A percentile compares a stretch with the other conserved stretches of the same genome.
Evolutionary conservation across 1,139 yeast species (phyloP).

Genomic region (Hemisphaericaspora xylofermentans): DNA sequence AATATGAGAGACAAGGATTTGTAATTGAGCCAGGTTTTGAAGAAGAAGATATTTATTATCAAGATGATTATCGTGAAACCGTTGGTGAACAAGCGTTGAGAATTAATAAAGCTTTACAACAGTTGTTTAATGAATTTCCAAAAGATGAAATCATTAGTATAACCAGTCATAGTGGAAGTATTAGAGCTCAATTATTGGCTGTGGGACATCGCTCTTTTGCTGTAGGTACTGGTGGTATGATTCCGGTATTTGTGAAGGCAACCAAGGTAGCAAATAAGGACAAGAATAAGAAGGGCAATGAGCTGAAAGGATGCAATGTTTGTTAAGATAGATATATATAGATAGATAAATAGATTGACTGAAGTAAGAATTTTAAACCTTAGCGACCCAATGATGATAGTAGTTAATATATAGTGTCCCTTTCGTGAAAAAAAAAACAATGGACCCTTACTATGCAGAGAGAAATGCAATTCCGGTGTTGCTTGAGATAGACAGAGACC

Average conservation of each 20-base stretch:
- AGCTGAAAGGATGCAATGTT: neutral
- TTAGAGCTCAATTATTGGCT: slow-evolving; percentile 40
- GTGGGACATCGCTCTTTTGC: slow-evolving; percentile 43
- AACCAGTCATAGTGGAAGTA: slow-evolving; percentile 43
- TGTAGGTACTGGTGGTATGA: slow-evolving; percentile 47
- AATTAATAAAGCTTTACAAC: slow-evolving; percentile 36
- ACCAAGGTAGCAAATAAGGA: slow-evolving; percentile 12
- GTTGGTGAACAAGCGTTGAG: slow-evolving; percentile 43
- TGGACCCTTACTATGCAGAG: no score
- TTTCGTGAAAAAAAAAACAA: no score
- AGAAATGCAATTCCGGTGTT: no score
- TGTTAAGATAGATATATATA: neutral
- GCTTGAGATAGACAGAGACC: no score
- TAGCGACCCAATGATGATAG: no score
- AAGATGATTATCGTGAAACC: slow-evolving; percentile 39
- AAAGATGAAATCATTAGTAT: slow-evolving; percentile 27
- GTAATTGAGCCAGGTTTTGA: slow-evolving; percentile 38
- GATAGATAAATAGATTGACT: neutral
- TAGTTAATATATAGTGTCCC: no score
- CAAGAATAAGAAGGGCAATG: neutral
- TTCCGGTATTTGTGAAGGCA: slow-evolving; percentile 44
- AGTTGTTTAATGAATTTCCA: slow-evolving; percentile 25
- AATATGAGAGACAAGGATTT: slow-evolving; percentile 32
- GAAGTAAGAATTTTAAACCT: no score
- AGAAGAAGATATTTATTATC: slow-evolving; percentile 41